Evolutionary conservation across 805 yeast species (phyloP).

Genomic region (Teunomyces cretensis): DNA sequence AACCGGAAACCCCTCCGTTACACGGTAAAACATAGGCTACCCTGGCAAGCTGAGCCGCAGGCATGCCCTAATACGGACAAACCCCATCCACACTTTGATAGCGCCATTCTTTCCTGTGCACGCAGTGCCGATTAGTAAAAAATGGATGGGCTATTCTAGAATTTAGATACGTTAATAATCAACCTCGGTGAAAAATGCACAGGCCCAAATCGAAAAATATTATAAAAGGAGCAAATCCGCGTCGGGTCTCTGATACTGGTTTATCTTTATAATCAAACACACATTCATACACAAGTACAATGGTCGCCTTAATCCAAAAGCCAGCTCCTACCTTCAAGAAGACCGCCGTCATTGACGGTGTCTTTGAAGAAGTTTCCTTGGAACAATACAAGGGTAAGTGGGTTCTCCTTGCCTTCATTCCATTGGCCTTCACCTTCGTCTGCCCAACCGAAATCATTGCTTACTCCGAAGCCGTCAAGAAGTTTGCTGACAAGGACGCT

Average conservation of each 20-base stretch:
- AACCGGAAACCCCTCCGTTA: too few relatives aligned
- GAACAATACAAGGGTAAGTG: slow-evolving; percentile 98
- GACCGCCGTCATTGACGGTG: slow-evolving; percentile 96
- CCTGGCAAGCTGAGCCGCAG: too few relatives aligned
- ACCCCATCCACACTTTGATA: not conserved
- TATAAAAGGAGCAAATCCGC: slow-evolving; percentile 3
- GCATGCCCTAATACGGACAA: not conserved
- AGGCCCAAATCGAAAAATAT: slow-evolving; percentile 1
- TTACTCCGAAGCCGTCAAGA: slow-evolving; percentile 91
- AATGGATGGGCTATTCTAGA: slow-evolving; percentile 2
- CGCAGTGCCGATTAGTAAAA: not conserved
- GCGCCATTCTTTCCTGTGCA: not conserved
- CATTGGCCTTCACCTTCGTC: slow-evolving; percentile 98
- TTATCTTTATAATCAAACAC: not conserved
- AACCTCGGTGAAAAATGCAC: slow-evolving; percentile 1
- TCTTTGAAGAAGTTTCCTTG: slow-evolving; percentile 90
- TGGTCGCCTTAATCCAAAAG: slow-evolving; percentile 89
- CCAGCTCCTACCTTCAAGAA: slow-evolving; percentile 96
- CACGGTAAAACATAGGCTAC: too few relatives aligned
- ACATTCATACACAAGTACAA: slow-evolving; percentile 29
- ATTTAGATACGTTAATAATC: slow-evolving; percentile 3
- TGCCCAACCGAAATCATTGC: slow-evolving; percentile 99
- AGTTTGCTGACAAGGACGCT: slow-evolving; percentile 82
- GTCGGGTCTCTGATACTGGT: too few relatives aligned
- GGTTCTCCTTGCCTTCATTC: slow-evolving; percentile 95